These are phyloP conservation scores for Leersia perrieri DNA, from an alignment of 176 grass and related monocot genomes.

Conservation along the genomic window DNA sequence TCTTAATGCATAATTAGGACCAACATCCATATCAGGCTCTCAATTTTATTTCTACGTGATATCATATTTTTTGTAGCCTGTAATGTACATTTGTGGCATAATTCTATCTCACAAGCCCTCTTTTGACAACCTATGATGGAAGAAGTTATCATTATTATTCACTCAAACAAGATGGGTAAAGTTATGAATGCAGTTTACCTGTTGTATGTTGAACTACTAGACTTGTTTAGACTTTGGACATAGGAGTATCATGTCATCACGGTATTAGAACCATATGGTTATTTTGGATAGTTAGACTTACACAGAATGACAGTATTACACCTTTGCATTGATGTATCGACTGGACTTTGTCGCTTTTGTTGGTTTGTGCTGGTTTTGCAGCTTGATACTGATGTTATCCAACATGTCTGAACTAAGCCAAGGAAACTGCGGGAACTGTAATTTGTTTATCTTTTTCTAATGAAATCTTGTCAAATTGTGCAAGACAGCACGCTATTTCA, in stretches of 20 bases:
- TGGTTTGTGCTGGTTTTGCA: slow-evolving; percentile 1
- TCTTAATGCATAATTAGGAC: background rate
- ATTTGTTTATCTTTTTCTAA: background rate
- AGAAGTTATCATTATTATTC: background rate
- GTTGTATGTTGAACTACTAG: background rate
- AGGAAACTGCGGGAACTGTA: background rate
- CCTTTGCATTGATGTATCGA: background rate
- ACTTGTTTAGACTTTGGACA: background rate
- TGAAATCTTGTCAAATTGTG: background rate
- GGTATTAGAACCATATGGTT: background rate
- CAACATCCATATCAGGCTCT: background rate
- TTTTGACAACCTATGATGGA: background rate
- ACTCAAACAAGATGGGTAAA: background rate
- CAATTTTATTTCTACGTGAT: background rate
- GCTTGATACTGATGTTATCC: background rate
- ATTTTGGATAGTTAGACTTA: background rate
- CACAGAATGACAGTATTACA: background rate
- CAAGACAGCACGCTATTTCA: slow-evolving; percentile 10
- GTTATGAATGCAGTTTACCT: background rate
- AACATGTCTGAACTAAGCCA: background rate
- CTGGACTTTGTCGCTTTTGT: background rate
- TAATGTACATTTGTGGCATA: background rate
- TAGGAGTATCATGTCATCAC: background rate
- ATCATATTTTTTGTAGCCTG: background rate
- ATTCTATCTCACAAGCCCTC: background rate